A percentile compares a stretch with the other conserved stretches of the same genome.
Conservation (phyloP, 1,139 yeast species). For the Diutina ranongensis region DNA sequence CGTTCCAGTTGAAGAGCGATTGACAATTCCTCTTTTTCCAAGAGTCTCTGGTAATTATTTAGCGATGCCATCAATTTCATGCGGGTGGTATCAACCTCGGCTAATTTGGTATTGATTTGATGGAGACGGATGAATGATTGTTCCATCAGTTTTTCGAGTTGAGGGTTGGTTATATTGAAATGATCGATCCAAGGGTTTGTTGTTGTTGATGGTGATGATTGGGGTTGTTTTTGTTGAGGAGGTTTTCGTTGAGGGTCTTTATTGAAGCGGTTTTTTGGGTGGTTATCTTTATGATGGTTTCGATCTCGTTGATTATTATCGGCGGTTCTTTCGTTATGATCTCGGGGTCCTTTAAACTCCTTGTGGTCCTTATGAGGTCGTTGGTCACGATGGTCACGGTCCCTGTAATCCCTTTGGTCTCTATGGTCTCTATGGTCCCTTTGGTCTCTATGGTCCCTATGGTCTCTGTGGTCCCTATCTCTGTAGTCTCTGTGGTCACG, state of each 20-base stretch:
- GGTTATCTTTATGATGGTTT: neutral
- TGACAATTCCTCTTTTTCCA: neutral
- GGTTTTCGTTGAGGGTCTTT: neutral
- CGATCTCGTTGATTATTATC: neutral
- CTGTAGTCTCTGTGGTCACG: neutral
- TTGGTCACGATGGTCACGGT: conserved; percentile 1
- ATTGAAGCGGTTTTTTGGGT: neutral
- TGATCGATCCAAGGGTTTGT: conserved; percentile 1
- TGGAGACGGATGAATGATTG: neutral
- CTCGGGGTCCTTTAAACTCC: neutral
- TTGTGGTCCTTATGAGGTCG: neutral
- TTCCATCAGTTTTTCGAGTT: neutral
- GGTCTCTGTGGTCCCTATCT: neutral
- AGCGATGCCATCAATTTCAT: neutral
- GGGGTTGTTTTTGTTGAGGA: neutral
- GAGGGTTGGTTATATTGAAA: neutral
- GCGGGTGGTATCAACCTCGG: neutral
- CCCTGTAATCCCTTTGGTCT: neutral
- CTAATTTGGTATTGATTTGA: neutral
- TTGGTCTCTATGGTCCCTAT: neutral
- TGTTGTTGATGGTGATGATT: neutral
- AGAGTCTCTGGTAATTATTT: neutral
- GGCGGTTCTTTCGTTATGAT: no score
- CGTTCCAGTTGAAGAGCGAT: neutral
- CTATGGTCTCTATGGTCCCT: neutral